phyloP scores from a whole-genome alignment of 352 stramenopile genomes.

The Phytophthora aleatoria region DNA sequence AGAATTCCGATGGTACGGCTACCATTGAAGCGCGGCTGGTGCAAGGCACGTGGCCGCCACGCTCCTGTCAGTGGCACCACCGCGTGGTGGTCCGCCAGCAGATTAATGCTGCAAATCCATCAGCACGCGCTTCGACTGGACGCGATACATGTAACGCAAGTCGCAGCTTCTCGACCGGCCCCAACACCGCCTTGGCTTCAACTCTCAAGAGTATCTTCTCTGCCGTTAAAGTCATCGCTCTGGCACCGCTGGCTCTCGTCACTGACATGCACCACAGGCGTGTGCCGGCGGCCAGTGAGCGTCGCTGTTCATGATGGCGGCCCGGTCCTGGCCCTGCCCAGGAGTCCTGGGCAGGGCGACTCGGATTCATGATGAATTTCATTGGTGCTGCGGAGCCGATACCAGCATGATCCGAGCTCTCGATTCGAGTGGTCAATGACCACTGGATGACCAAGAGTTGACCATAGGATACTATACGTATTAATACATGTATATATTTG shows the following conservation, averaged over 20 bases:
- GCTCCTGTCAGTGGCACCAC: slow-evolving; percentile 8
- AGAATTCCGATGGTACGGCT: slow-evolving; percentile 14
- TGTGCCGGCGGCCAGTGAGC: slow-evolving; percentile 23
- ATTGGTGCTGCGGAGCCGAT: neutral
- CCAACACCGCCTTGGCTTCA: neutral
- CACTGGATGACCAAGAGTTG: slow-evolving; percentile 2
- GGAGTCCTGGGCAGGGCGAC: slow-evolving; percentile 1
- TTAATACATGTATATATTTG: too few species aligned
- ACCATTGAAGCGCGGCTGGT: slow-evolving; percentile 1
- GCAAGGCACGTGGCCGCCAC: slow-evolving; percentile 18
- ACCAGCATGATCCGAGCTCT: neutral
- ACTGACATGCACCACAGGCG: slow-evolving; percentile 13
- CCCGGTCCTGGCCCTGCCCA: neutral
- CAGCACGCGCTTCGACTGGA: slow-evolving; percentile 6
- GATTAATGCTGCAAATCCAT: slow-evolving; percentile 29
- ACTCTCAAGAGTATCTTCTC: slow-evolving; percentile 20
- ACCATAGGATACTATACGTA: too few species aligned
- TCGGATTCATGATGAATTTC: slow-evolving; percentile 9
- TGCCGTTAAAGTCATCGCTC: slow-evolving; percentile 5
- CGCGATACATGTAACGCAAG: neutral
- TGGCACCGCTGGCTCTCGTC: slow-evolving; percentile 1
- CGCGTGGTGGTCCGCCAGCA: slow-evolving; percentile 6
- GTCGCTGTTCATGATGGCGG: neutral
- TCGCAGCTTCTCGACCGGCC: neutral
- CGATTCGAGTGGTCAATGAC: slow-evolving; percentile 5